Percentiles rank a stretch among this genome's conserved stretches.
These are phyloP conservation scores for Byssochlamys sp. DNA, from an alignment of 2,329 filamentous ascomycete species.

Conservation along the genomic window DNA sequence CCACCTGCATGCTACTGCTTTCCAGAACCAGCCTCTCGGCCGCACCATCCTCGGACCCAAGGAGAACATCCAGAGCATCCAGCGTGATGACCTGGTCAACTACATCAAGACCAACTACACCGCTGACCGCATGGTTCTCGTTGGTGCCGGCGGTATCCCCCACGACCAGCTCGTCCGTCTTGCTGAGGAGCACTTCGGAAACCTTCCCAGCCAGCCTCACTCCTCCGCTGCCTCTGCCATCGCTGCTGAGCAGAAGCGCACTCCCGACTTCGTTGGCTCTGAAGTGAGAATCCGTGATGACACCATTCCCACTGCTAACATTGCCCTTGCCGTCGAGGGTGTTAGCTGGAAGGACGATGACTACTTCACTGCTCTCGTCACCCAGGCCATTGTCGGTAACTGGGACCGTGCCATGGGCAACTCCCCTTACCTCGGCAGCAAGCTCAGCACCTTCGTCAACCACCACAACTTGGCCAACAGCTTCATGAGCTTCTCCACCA, in stretches of 20 bases:
- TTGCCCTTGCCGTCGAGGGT: conserved; percentile 96
- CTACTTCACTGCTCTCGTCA: conserved; percentile 96
- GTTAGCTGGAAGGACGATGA: conserved; percentile 99
- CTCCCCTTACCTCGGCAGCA: conserved; percentile 93
- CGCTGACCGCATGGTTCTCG: conserved; percentile 97
- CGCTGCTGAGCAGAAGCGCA: conserved; percentile 67
- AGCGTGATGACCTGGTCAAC: conserved; percentile 76
- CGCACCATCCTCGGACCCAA: conserved; percentile 95
- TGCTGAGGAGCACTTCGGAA: conserved; percentile 88
- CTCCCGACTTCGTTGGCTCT: conserved; percentile 91
- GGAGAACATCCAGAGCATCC: conserved; percentile 96
- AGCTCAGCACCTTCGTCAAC: conserved; percentile 89
- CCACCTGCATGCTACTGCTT: conserved; percentile 95
- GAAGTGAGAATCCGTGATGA: conserved; percentile 94
- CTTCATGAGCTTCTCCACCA: conserved; percentile 99
- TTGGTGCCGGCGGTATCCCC: conserved; percentile 85
- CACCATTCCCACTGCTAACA: conserved; percentile 90
- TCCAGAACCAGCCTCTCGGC: conserved; percentile 89
- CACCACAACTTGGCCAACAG: conserved; percentile 94
- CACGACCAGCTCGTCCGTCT: conserved; percentile 90
- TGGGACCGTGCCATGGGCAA: conserved; percentile 99
- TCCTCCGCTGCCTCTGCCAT: conserved; percentile 63
- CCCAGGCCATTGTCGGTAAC: conserved; percentile 98
- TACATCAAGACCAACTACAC: conserved; percentile 99
- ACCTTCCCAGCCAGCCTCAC: conserved; percentile 64